Evolutionary conservation across 2,329 filamentous ascomycete genomes (phyloP).

Genomic region (Ilyonectria mors-panacis): DNA sequence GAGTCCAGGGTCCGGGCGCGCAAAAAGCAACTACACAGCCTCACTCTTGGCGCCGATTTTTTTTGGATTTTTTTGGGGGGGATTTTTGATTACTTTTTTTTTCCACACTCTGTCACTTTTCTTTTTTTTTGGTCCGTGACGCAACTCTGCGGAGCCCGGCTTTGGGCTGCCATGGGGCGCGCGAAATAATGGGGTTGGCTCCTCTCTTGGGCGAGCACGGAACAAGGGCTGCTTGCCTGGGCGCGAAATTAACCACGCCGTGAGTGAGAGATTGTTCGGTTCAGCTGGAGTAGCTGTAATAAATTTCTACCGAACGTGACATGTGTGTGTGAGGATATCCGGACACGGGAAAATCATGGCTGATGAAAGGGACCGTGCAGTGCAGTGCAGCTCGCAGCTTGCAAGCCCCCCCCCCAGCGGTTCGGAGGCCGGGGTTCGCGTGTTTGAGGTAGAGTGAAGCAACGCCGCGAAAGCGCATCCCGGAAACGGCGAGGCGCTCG

Average conservation of each 20-base stretch:
- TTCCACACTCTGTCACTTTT: background rate
- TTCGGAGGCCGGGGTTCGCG: background rate
- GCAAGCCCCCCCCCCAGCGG: background rate
- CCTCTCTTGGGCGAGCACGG: background rate
- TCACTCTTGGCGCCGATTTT: background rate
- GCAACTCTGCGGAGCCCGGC: background rate
- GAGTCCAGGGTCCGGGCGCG: background rate
- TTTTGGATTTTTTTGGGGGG: no score
- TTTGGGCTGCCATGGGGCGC: background rate
- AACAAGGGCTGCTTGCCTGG: background rate
- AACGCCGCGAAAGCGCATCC: background rate
- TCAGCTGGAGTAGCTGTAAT: background rate
- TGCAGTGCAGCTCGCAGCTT: conserved; percentile 7
- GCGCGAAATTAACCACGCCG: background rate
- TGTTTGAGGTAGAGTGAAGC: background rate
- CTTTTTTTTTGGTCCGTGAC: background rate
- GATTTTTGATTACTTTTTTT: background rate
- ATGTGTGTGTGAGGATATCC: background rate
- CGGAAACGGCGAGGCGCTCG: background rate
- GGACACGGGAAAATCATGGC: background rate
- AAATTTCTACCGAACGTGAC: background rate
- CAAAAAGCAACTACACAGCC: conserved; percentile 4
- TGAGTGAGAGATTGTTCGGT: background rate
- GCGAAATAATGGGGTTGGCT: background rate
- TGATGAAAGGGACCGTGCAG: conserved; percentile 9